Evolutionary conservation across 495 filamentous ascomycete species (phyloP), one percentile per base, ranked within the genome.

Genomic region (Collariella sp.): DNA sequence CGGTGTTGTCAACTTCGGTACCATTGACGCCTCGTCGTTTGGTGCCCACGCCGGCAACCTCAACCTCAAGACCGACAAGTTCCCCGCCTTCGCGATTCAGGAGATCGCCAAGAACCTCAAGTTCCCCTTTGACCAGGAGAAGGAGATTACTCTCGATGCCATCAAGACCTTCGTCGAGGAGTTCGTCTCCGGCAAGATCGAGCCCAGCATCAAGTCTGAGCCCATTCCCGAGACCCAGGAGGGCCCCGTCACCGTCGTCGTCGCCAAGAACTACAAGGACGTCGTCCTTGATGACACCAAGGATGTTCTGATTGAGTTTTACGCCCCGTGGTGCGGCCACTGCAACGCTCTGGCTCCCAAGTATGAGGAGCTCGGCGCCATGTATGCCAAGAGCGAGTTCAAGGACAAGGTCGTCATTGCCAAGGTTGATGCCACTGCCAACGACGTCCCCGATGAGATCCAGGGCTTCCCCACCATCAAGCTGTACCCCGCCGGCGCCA

Each of bases 381-480:
- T 95, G 50, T 99, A 91, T 74, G 77, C 76, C 67, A 76, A 84
- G 58, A 73, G 81, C 52, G 85, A 88, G 52, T 81, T 82, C 67
- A 79, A 81, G 68, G 77, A 84, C 65, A 87, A 96, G 80, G 85
- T 97, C 35, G 86, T 86, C 56, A 83, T 99, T 62, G 93, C 94
- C 69, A 99, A 99, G 83, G 87, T 99, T 63, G 93, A 99, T 68
- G 93, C 93, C 44, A 99, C 94, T 34, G 75, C 78, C 76, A 98
- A 98, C 76, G 93, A 98, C 67, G 87, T 97, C 23, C 93, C 94
- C 12, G 91, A 96, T 70, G 86, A 95, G 69, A 93, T 99, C 69
- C 83, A 86, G 68, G 93, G 93, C 50, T 99, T 99, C 88, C 93
- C 93, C 26, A 99, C 93, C 67, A 97, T 99, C 81, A 99, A 96